phyloP scores from a whole-genome alignment of 1,139 yeast genomes.

The Lodderomyces parapsilosis region DNA sequence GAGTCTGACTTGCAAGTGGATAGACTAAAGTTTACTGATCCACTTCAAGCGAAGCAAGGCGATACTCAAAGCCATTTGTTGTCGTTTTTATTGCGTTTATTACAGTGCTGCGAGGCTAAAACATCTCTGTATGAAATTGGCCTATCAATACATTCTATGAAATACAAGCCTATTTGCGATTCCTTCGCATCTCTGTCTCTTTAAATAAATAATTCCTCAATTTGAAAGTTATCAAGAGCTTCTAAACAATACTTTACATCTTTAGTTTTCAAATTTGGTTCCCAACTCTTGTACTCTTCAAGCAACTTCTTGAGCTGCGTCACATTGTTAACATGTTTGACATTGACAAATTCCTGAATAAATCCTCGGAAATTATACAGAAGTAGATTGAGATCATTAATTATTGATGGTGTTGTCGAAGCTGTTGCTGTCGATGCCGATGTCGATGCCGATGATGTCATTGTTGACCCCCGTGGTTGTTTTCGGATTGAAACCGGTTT shows the following conservation, averaged over 20 bases:
- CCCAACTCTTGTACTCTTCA: slow-evolving; percentile 38
- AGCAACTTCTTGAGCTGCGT: slow-evolving; percentile 31
- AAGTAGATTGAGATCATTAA: slow-evolving; percentile 19
- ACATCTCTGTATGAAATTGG: too few species aligned
- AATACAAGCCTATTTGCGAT: too few species aligned
- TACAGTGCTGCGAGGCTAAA: too few species aligned
- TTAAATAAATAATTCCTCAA: slow-evolving; percentile 30
- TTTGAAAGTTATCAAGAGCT: slow-evolving; percentile 32
- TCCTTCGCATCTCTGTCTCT: too few species aligned
- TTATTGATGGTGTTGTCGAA: slow-evolving; percentile 4
- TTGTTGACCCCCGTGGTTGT: slow-evolving; percentile 4
- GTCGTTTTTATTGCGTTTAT: too few species aligned
- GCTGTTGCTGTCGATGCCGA: too few species aligned
- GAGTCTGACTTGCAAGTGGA: too few species aligned
- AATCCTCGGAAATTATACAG: slow-evolving; percentile 44
- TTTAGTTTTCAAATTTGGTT: slow-evolving; percentile 30
- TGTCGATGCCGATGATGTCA: too few species aligned
- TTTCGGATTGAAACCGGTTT: slow-evolving; percentile 12
- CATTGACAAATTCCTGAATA: slow-evolving; percentile 32
- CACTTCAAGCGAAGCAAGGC: too few species aligned
- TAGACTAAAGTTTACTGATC: too few species aligned
- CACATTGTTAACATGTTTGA: slow-evolving; percentile 38
- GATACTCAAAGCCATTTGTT: too few species aligned
- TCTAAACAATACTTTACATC: slow-evolving; percentile 43
- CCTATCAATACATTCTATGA: too few species aligned